Base-by-base conservation (phyloP, 176 grass and related monocot species). In the Oryza nivara region DNA sequence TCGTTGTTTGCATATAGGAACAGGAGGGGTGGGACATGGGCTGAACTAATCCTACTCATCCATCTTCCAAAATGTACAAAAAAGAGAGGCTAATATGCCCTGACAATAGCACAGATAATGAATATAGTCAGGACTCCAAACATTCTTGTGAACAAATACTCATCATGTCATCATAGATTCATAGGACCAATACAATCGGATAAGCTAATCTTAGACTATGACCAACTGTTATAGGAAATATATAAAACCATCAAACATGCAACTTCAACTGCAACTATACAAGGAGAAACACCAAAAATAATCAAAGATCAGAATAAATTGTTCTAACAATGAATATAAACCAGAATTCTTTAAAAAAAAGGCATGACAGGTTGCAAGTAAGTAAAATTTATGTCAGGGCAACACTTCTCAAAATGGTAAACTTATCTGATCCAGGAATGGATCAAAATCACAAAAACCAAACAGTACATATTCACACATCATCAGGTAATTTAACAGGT, bases 291-390 rank as follows among this genome's bases (percentile, higher is more conserved):
- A 51, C 13, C 34, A 44, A 65, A 19, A 80, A 51, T 11, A 46
- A 52, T 80, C 3, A 15, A 36, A 68, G 4, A 49, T 48, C 11
- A 22, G 83, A 72, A 68, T 35, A 79, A 20, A 46, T 79, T 58
- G 3, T 73, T 48, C 23, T 23, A 74, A 4, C 32, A 28, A 10
- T 2, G 5, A 41, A 71, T 22, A 69, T 68, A 71, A 32, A 69
- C 48, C 4, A 20, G 28, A 48, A 80, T 28, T 32, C 26, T 41
- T 35, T 34, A 14, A 44, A 84, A 68, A 84, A 68, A 26, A 20
- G 17, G 5, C 75, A 48, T 47, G 7, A 36, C 30, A 72, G 51
- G 15, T 46, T 78, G 68, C 52, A 14, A 54, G 30, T 43, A 4
- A 65, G 58, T 9, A 0, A 35, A 74, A 17, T n/a, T 74, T 44